Conservation (phyloP, 2,329 filamentous ascomycete genomes). For the Fusarium oxysporum region DNA sequence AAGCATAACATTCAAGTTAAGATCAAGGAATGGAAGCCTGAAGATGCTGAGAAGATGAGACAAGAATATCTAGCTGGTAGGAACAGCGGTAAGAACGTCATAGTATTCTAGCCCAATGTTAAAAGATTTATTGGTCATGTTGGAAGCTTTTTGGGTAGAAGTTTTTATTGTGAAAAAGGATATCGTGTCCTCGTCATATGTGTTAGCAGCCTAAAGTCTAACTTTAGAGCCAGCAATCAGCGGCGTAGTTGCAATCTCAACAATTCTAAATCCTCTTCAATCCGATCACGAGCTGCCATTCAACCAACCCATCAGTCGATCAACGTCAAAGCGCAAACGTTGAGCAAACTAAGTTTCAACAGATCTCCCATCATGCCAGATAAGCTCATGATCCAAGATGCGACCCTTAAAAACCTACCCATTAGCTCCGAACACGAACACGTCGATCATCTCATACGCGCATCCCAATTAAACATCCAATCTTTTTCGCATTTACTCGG, state of each 20-base stretch:
- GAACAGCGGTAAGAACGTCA: background rate
- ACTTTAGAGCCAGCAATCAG: background rate
- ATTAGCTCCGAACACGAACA: constrained; percentile 21
- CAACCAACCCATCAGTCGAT: background rate
- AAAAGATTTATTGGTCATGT: fast-evolving
- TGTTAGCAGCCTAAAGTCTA: background rate
- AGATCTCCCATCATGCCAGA: background rate
- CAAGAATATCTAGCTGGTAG: background rate
- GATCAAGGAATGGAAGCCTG: constrained; percentile 14
- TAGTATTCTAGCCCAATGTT: background rate
- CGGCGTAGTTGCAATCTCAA: background rate
- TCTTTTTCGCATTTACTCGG: constrained; percentile 3
- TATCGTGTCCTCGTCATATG: background rate
- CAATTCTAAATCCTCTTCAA: background rate
- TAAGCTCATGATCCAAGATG: background rate
- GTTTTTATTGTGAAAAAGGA: background rate
- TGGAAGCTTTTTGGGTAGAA: background rate
- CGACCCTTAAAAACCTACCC: background rate
- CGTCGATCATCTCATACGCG: background rate
- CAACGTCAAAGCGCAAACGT: background rate
- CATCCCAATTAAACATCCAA: background rate
- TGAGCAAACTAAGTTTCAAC: background rate
- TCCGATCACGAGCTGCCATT: background rate
- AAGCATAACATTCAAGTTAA: constrained; percentile 7
- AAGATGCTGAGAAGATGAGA: constrained; percentile 12